A percentile compares a stretch with the other conserved stretches of the same genome.
Conservation (phyloP, 345 rosid genomes). For the Cardiospermum halicacabum region DNA sequence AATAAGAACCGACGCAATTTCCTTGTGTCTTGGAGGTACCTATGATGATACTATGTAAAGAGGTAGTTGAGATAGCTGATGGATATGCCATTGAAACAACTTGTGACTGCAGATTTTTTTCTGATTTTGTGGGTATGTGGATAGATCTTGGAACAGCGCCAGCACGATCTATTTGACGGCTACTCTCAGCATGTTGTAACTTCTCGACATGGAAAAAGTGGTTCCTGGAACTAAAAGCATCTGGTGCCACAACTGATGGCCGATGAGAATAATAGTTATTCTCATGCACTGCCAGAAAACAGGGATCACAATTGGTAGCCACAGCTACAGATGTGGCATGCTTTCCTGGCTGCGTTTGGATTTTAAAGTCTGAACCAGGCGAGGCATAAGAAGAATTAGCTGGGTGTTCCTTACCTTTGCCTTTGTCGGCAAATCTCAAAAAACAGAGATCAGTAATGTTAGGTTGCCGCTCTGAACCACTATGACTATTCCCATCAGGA, state of each 20-base stretch:
- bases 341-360: conserved; percentile 21
- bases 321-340: conserved; percentile 13
- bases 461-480: conserved; percentile 19
- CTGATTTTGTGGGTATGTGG: conserved; percentile 15
- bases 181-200: conserved; percentile 16
- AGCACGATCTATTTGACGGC: conserved; percentile 18
- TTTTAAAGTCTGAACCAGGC: conserved; percentile 22
- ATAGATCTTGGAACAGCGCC: conserved; percentile 14
- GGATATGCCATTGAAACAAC: conserved; percentile 18
- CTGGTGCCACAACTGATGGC: conserved; percentile 13
- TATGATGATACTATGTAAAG: conserved; percentile 16
- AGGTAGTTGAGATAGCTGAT: conserved; percentile 19
- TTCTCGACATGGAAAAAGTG: conserved; percentile 19
- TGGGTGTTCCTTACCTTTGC: conserved; percentile 19
- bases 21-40: conserved; percentile 19
- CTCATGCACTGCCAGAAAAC: conserved; percentile 21
- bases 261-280: conserved; percentile 7
- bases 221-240: conserved; percentile 22
- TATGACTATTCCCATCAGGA: conserved; percentile 17
- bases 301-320: conserved; percentile 13
- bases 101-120: conserved; percentile 20
- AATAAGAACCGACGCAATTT: conserved; percentile 15
- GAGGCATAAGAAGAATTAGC: conserved; percentile 14
- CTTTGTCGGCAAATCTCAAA: conserved; percentile 22
- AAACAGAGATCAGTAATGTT: conserved; percentile 22